A percentile compares a stretch with the other conserved stretches of the same genome.
These are phyloP conservation scores for Jatropha curcas DNA, from an alignment of 345 rosid species.

Conservation along the genomic window DNA sequence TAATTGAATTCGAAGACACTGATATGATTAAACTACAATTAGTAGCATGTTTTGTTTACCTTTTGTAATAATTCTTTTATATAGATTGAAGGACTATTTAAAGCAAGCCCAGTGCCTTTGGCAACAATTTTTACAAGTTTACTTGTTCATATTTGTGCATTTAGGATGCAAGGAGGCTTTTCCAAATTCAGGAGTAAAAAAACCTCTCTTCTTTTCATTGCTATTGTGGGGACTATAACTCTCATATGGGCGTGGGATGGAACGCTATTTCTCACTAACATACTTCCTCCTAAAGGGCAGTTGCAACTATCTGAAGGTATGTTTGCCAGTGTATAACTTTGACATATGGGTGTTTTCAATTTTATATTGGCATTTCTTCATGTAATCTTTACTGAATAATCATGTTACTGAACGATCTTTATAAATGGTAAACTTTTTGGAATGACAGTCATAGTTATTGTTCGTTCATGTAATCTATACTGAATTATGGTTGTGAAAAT, in stretches of 20 bases:
- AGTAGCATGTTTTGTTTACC: no score
- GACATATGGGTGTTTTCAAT: background rate
- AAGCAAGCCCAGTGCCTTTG: background rate
- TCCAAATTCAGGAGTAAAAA: conserved; percentile 44
- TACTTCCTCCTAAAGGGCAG: conserved; percentile 46
- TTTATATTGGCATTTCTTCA: background rate
- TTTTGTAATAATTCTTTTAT: no score
- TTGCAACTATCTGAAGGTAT: conserved; percentile 55
- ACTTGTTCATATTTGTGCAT: conserved; percentile 10
- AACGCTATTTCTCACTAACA: conserved; percentile 43
- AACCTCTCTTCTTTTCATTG: conserved; percentile 55
- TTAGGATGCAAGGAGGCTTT: conserved; percentile 62
- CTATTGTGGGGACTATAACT: conserved; percentile 50
- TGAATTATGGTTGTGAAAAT: background rate
- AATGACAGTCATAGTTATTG: background rate
- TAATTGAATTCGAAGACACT: background rate
- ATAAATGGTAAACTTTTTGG: background rate
- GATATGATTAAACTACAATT: background rate
- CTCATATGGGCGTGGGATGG: conserved; percentile 64
- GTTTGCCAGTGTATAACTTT: conserved; percentile 1
- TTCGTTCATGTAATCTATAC: no score
- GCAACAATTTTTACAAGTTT: background rate
- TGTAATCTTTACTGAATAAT: no score
- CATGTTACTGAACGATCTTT: no score
- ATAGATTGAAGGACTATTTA: no score